These are phyloP conservation scores for Jamesozyma piceae DNA, from an alignment of 805 yeast species.

Conservation along the genomic window DNA sequence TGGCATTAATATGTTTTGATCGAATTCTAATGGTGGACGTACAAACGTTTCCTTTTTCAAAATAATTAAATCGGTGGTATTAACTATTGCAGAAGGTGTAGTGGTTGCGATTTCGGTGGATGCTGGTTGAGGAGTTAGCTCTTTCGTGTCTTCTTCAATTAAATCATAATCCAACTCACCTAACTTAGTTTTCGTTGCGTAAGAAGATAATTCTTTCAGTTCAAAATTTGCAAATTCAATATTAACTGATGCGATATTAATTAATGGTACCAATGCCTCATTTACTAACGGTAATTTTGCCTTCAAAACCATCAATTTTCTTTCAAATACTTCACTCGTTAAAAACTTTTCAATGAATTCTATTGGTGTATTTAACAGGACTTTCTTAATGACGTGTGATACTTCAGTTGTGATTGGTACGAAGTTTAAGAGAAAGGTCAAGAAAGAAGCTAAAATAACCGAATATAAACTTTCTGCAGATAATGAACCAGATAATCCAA, in stretches of 20 bases:
- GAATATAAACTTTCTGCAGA: conserved; percentile 43
- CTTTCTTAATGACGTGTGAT: conserved; percentile 25
- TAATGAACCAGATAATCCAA: conserved; percentile 34
- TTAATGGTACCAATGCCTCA: conserved; percentile 46
- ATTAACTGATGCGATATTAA: conserved; percentile 52
- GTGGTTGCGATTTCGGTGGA: not conserved
- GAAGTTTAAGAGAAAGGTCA: conserved; percentile 33
- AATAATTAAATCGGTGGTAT: conserved; percentile 36
- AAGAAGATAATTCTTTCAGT: conserved; percentile 49
- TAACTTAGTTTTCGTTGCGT: conserved; percentile 40
- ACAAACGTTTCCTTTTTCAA: conserved; percentile 41
- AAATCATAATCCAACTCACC: conserved; percentile 36
- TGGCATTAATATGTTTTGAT: conserved; percentile 35
- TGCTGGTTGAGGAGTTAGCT: not conserved
- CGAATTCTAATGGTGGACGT: conserved; percentile 49
- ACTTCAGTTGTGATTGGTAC: conserved; percentile 37
- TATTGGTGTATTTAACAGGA: conserved; percentile 28
- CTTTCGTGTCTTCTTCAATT: conserved; percentile 26
- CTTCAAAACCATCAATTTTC: conserved; percentile 37
- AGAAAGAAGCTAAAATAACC: conserved; percentile 34
- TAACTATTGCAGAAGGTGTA: too few species aligned
- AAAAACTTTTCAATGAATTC: conserved; percentile 34
- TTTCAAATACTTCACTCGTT: conserved; percentile 28
- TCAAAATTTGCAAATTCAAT: conserved; percentile 60
- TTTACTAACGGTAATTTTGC: conserved; percentile 64